Evolutionary conservation across 148 eudicot genomes (phyloP).

Genomic region (Fagopyrum esculentum): DNA sequence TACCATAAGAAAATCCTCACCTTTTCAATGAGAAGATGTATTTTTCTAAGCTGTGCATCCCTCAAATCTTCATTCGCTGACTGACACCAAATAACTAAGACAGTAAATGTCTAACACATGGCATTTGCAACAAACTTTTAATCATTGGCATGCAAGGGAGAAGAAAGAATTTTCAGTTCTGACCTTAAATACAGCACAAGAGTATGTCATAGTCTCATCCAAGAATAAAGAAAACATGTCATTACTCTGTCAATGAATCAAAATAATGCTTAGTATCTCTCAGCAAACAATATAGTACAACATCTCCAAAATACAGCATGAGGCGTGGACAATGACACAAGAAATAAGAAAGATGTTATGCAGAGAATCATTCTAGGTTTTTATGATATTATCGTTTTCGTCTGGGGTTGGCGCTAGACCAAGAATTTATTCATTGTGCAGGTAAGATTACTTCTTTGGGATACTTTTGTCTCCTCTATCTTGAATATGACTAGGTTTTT

Average conservation of each 20-base stretch:
- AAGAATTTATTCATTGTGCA: too few relatives aligned
- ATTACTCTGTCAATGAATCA: conserved; percentile 51
- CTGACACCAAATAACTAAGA: conserved; percentile 24
- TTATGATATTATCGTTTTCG: too few relatives aligned
- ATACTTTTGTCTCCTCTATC: too few relatives aligned
- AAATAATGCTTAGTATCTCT: not conserved
- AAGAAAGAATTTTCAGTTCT: conserved; percentile 12
- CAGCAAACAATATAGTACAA: not conserved
- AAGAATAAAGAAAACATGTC: conserved; percentile 83
- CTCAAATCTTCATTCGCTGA: conserved; percentile 72
- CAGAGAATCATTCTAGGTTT: too few relatives aligned
- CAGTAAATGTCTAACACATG: not conserved
- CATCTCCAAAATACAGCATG: too few relatives aligned
- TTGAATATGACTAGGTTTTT: too few relatives aligned
- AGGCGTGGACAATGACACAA: too few relatives aligned
- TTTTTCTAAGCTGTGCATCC: conserved; percentile 71
- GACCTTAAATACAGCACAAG: conserved; percentile 89
- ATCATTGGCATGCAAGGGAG: not conserved
- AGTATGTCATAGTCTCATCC: conserved; percentile 97
- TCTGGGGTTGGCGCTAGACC: too few relatives aligned
- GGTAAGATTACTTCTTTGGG: too few relatives aligned
- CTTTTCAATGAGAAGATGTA: conserved; percentile 56
- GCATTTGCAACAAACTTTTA: not conserved
- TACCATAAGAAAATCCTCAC: conserved; percentile 18
- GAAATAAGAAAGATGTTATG: too few relatives aligned